These are phyloP conservation scores for Friedmanniomyces simplex DNA, from an alignment of 495 filamentous ascomycete species.

Conservation along the genomic window DNA sequence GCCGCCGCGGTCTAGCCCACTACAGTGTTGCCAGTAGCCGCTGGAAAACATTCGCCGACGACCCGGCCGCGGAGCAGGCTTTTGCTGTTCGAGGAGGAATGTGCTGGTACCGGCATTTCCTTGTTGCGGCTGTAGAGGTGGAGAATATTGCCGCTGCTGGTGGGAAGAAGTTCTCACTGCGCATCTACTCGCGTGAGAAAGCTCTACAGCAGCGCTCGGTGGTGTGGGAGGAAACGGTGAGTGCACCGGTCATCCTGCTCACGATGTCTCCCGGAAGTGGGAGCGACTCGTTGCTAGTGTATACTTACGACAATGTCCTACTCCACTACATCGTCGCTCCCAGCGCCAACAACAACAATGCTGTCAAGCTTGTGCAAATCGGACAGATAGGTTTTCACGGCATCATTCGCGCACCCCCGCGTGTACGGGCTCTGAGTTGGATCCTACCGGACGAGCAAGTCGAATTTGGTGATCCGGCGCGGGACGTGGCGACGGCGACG, in stretches of 20 bases:
- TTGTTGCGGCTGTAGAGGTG: slow-evolving; percentile 83
- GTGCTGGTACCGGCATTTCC: slow-evolving; percentile 96
- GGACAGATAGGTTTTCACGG: slow-evolving; percentile 96
- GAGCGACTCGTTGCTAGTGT: slow-evolving; percentile 88
- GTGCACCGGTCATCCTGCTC: slow-evolving; percentile 75
- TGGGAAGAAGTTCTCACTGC: slow-evolving; percentile 71
- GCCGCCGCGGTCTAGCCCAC: slow-evolving; percentile 83
- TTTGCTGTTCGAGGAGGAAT: slow-evolving; percentile 91
- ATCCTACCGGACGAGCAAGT: slow-evolving; percentile 86
- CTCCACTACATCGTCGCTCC: slow-evolving; percentile 85
- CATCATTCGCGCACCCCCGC: slow-evolving; percentile 83
- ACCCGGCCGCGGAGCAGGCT: slow-evolving; percentile 69
- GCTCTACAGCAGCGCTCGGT: slow-evolving; percentile 52
- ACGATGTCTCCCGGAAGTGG: slow-evolving; percentile 54
- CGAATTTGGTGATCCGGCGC: slow-evolving; percentile 85
- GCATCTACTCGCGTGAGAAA: slow-evolving; percentile 81
- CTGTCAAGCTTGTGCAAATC: slow-evolving; percentile 73
- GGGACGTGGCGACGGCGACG: slow-evolving; percentile 89
- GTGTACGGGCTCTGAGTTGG: slow-evolving; percentile 92
- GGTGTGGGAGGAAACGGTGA: slow-evolving; percentile 64
- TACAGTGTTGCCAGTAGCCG: slow-evolving; percentile 90
- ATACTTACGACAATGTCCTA: slow-evolving; percentile 91
- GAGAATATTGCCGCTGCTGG: slow-evolving; percentile 13
- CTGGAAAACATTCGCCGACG: slow-evolving; percentile 81
- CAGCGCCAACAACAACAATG: slow-evolving; percentile 32